phyloP scores from a whole-genome alignment of 306 rosid genomes.

The Cicer chorassanicum region DNA sequence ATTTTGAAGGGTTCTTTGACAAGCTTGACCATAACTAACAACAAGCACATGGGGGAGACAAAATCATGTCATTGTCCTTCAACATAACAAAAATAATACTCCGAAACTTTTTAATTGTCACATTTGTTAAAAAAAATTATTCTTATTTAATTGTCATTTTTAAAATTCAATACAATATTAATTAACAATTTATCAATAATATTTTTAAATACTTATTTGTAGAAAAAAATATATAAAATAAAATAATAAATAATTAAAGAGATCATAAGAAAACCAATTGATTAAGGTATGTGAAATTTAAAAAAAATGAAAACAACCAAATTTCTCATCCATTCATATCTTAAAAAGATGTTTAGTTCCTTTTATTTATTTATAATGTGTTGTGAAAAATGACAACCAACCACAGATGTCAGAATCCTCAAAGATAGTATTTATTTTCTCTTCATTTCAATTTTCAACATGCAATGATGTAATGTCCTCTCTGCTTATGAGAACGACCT shows the following conservation, averaged over 20 bases:
- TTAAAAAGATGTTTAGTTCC: conserved; percentile 44
- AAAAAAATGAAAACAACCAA: conserved; percentile 38
- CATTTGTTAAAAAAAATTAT: too few species aligned
- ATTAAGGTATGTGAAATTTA: not conserved
- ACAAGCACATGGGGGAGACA: conserved; percentile 56
- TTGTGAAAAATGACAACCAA: conserved; percentile 52
- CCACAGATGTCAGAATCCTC: conserved; percentile 47
- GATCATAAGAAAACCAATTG: too few species aligned
- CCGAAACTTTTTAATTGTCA: too few species aligned
- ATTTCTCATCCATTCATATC: conserved; percentile 52
- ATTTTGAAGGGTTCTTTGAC: conserved; percentile 51
- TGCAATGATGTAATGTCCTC: conserved; percentile 31
- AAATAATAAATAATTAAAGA: too few species aligned
- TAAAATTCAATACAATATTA: too few species aligned
- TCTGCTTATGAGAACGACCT: conserved; percentile 17
- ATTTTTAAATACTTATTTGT: too few species aligned
- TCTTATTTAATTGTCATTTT: too few species aligned
- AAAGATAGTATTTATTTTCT: conserved; percentile 30
- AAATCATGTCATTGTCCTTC: conserved; percentile 53
- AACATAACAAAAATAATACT: conserved; percentile 24
- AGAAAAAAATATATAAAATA: too few species aligned
- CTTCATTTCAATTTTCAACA: conserved; percentile 34
- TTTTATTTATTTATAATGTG: conserved; percentile 27
- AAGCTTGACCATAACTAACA: conserved; percentile 50
- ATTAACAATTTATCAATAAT: too few species aligned